phyloP scores from a whole-genome alignment of 352 stramenopile genomes.

The Pythium apleroticum region DNA sequence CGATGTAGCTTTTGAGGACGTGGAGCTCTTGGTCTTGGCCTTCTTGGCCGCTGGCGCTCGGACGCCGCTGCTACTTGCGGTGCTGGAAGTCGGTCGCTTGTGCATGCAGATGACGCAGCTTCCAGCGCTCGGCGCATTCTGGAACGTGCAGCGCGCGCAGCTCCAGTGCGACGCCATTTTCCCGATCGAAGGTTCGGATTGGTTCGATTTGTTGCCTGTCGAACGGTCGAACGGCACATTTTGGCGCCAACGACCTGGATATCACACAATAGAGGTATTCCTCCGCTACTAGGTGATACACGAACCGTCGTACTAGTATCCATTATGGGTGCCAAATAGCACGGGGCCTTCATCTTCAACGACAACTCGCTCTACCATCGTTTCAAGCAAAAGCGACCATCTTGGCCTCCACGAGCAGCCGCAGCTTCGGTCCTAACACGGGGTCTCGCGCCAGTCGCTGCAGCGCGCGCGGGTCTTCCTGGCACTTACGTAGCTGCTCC shows the following conservation, averaged over 20 bases:
- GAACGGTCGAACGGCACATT: neutral
- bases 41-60: slow-evolving; percentile 22
- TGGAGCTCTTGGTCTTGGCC: slow-evolving; percentile 4
- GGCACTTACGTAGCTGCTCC: slow-evolving; percentile 46
- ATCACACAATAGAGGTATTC: neutral
- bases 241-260: neutral
- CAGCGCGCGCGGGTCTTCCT: slow-evolving; percentile 43
- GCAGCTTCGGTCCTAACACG: slow-evolving; percentile 47
- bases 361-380: too few species aligned
- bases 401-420: slow-evolving; percentile 49
- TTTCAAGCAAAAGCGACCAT: slow-evolving; percentile 55
- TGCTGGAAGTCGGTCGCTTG: slow-evolving; percentile 10
- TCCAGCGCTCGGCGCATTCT: slow-evolving; percentile 42
- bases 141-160: slow-evolving; percentile 74
- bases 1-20: neutral
- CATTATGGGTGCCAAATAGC: too few species aligned
- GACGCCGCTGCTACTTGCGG: neutral
- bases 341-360: too few species aligned
- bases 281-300: neutral
- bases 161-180: slow-evolving; percentile 38
- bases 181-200: neutral
- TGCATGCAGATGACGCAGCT: slow-evolving; percentile 62
- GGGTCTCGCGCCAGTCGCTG: slow-evolving; percentile 43
- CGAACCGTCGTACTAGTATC: too few species aligned
- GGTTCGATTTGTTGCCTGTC: neutral